Base-by-base conservation (phyloP, 306 rosid genomes). In the Vigna radiata region DNA sequence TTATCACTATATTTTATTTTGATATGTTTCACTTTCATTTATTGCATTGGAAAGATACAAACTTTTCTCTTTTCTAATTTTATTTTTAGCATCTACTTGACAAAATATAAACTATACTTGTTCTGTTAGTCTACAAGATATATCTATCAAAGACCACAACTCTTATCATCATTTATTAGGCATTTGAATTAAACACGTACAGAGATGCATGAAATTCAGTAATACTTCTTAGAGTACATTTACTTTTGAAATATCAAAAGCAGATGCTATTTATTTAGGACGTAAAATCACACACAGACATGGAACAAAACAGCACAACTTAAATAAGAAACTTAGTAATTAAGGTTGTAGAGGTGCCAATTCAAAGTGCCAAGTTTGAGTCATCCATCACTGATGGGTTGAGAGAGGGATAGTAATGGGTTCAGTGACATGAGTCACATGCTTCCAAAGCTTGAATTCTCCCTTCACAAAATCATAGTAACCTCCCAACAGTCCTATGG, bases 391-490 rank as follows among this genome's bases (percentile, higher is more conserved):
- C 25, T 67, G 29, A 70, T 69, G 37, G 19, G 17, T 14, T 17
- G 2, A 27, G 46, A 8, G 58, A 74, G 86, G 86, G 23, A 81
- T 69, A 80, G 66, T 19, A 58, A 85, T 50, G 12, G 88, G 65
- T 33, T 66, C 5, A 11, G 81, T 75, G 54, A 86, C 6, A 33
- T 29, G 41, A 27, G 79, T 19, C 13, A 71, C 18, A 0, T 79
- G n/a, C 55, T 87, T 86, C 93, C 93, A 89, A 43, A 86, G 83
- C 64, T 81, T 53, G 69, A 91, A 87, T 66, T 79, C 63, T 53
- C 96, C 91, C 0, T 60, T 63, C 25, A 87, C 90, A 70, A 89
- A 89, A 67, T 91, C 87, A 68, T 91, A 91, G 81, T 84, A 81
- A 62, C 90, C 96, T 8, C 91, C 93, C 36, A 74, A 72, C 5